phyloP scores from a whole-genome alignment of 1,139 yeast genomes.

The Yarrowia galli region DNA sequence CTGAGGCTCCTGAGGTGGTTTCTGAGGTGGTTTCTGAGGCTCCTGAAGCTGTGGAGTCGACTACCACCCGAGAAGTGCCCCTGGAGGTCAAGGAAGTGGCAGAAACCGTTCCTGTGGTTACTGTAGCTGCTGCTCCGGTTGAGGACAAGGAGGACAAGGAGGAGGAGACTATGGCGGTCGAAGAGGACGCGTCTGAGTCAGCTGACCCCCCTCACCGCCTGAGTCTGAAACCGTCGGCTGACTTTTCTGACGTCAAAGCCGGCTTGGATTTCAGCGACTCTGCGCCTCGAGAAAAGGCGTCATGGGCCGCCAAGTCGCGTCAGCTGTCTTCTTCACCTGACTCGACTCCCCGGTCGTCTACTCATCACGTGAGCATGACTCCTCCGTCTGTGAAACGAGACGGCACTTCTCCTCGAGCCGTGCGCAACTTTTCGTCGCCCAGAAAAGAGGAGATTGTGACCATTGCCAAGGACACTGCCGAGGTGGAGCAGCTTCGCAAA shows the following conservation, averaged over 20 bases:
- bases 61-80: background rate
- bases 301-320: slow-evolving; percentile 28
- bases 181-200: background rate
- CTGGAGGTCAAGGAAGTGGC: slow-evolving; percentile 19
- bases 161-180: no score
- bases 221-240: slow-evolving; percentile 9
- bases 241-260: background rate
- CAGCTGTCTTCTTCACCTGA: slow-evolving; percentile 32
- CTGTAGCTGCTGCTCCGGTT: background rate
- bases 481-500: slow-evolving; percentile 47
- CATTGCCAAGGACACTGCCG: slow-evolving; percentile 40
- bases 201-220: background rate
- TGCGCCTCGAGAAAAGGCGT: slow-evolving; percentile 31
- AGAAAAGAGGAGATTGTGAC: slow-evolving; percentile 19
- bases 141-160: background rate
- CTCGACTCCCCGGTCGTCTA: slow-evolving; percentile 16
- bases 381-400: slow-evolving; percentile 24
- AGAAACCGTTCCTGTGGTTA: slow-evolving; percentile 11
- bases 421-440: slow-evolving; percentile 37
- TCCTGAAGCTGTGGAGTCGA: no score
- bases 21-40: background rate
- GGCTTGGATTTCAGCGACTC: slow-evolving; percentile 16
- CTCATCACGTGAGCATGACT: slow-evolving; percentile 12
- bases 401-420: slow-evolving; percentile 31
- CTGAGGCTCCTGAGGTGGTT: background rate